Evolutionary conservation across 2,329 filamentous ascomycete species (phyloP).

Genomic region (Monilinia fructicola): DNA sequence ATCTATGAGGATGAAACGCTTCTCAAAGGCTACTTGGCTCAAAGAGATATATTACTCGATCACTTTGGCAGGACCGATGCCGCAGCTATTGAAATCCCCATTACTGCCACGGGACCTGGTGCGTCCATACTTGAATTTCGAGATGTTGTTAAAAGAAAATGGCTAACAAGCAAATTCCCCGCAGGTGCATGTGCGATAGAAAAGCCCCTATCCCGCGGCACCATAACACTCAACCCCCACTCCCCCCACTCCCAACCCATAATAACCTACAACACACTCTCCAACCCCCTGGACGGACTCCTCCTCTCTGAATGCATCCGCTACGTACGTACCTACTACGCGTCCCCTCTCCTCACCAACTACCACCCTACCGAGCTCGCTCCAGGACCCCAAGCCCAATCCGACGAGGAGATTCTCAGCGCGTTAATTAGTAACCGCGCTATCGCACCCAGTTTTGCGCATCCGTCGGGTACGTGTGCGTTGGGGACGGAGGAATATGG

Average conservation of each 20-base stretch:
- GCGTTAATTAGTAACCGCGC: background rate
- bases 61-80: constrained; percentile 3
- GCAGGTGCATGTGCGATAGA: constrained; percentile 2
- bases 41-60: background rate
- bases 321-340: constrained; percentile 5
- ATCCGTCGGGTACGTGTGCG: constrained; percentile 27
- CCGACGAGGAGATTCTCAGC: constrained; percentile 7
- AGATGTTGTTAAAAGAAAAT: too few relatives aligned
- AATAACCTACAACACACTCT: constrained; percentile 47
- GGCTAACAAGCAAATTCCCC: background rate
- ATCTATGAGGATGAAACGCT: constrained; percentile 15
- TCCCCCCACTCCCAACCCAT: constrained; percentile 29
- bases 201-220: constrained; percentile 45
- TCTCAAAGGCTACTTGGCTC: constrained; percentile 6
- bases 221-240: constrained; percentile 44
- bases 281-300: background rate
- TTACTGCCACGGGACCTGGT: background rate
- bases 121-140: too few relatives aligned
- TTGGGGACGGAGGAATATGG: constrained; percentile 22
- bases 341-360: background rate
- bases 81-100: background rate
- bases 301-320: constrained; percentile 1
- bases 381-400: background rate
- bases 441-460: constrained; percentile 10
- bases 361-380: constrained; percentile 1